Evolutionary conservation across 768 basidiomycete species (phyloP), one percentile per base, ranked within the genome.

Genomic region (Lactarius tabidus): DNA sequence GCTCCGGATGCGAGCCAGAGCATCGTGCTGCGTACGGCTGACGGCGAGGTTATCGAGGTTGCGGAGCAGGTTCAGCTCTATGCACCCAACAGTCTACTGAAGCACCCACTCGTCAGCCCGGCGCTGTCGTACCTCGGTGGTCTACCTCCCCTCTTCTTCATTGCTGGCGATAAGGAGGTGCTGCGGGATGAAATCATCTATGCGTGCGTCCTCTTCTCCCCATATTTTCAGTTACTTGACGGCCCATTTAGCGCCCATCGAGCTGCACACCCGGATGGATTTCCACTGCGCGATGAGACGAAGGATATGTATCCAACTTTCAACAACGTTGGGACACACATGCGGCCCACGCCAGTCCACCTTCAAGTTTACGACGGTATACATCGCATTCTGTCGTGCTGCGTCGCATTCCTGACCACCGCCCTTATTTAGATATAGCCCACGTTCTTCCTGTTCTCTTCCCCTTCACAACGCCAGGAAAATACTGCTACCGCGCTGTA

Each of bases 141-240:
- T 2, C 75, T 99, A 0, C 93, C 93, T 1, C 97, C 97, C 14
- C 72, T 98, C 54, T 76, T 93, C 29, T 77, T 99, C 68, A 86
- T 95, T 68, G 90, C 87, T 1, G 87, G 96, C 45, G 91, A 97
- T 63, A 90, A 89, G 71, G 96, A 98, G 76, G 93, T 96, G 0
- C 76, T 98, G 51, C 81, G 95, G 60, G 96, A 98, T 72, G 96
- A 98, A 75, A 86, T 93, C 38, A 85, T 98, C 35, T 98, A 93
- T 72, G 77, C 83, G 93, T 91, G 56, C 67, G 87, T 81, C 38
- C 4, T 64, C 28, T n/a, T 18, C 23, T 59, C 55, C 17, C 48
- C 35, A 10, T n/a, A 35, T 26, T 2, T 15, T 23, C 17, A 33
- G 29, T 31, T 55, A 38, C 35, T 55, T 33, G 4, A 59, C 20